A percentile compares a stretch with the other conserved stretches of the same genome.
phyloP scores from a whole-genome alignment of 148 eudicot species.

The Fagopyrum homotropicum region DNA sequence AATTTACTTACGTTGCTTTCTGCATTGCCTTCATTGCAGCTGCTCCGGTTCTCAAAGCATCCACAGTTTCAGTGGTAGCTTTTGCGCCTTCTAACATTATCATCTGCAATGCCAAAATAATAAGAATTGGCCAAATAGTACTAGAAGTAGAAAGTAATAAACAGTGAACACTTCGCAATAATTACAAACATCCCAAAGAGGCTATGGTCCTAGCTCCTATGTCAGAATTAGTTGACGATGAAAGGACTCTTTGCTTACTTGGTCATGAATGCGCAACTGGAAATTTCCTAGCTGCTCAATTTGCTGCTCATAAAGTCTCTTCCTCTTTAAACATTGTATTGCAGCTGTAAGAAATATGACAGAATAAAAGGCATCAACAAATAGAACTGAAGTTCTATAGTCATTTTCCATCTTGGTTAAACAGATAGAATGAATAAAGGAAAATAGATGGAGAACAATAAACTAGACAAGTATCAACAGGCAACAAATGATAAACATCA shows the following conservation, averaged over 20 bases:
- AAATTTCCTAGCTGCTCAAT: conserved; percentile 84
- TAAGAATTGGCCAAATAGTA: not conserved
- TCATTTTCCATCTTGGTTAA: conserved; percentile 1
- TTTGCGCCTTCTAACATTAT: conserved; percentile 92
- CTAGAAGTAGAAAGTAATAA: not conserved
- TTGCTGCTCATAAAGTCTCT: conserved; percentile 78
- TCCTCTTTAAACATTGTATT: conserved; percentile 87
- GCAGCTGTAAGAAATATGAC: conserved; percentile 41
- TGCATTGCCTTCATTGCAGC: conserved; percentile 97
- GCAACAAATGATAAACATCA: conserved; percentile 1
- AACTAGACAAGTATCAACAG: not conserved
- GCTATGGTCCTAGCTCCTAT: not conserved
- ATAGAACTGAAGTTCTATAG: not conserved
- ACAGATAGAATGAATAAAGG: not conserved
- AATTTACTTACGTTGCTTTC: conserved; percentile 72
- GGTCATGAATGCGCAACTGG: conserved; percentile 88
- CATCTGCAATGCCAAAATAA: conserved; percentile 38
- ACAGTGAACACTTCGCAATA: not conserved
- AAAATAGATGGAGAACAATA: not conserved
- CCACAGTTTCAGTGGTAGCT: conserved; percentile 95
- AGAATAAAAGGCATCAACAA: not conserved
- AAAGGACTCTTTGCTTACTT: conserved; percentile 29
- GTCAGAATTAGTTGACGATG: not conserved
- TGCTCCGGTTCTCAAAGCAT: conserved; percentile 92
- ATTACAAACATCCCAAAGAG: not conserved